Evolutionary conservation across 2,329 filamentous ascomycete genomes (phyloP), one percentile per base, ranked within the genome.

Genomic region (Diaporthe aspalathi): DNA sequence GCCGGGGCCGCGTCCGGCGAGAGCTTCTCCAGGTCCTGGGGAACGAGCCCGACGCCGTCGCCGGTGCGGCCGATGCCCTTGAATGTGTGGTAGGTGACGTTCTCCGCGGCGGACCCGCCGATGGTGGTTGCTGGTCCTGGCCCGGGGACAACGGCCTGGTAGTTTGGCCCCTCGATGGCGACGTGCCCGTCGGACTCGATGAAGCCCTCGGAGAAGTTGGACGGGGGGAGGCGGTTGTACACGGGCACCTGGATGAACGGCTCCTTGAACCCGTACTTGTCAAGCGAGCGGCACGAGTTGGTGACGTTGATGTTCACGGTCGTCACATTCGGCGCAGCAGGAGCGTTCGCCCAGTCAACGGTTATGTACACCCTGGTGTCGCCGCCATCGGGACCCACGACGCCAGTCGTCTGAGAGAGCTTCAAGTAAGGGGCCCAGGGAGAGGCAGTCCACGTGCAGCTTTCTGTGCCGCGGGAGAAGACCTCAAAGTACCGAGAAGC

Each of bases 111-210:
- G 17, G 70, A 57, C 40, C 70, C 70, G 52, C 60, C 32, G 32
- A 69, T 69, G n/a, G 66, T 68, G 0, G 75, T 76, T 14, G 73
- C 68, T n/a, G 71, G 45, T 0, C 75, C 73, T 1, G 80, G 77
- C 20, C 76, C 75, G 1, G 75, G 73, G 68, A 82, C 70, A 72
- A 85, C 78, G 75, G 82, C 77, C 78, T 87, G 80, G 78, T 85
- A 86, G 73, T 90, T 84, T 1, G 84, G 82, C 0, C 84, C 88
- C 72, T 89, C 85, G 57, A 90, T 89, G 16, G 88, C 80, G 27
- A 90, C 81, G 67, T 86, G 82, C n/a, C 83, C 81, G 75, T 92
- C 89, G 0, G 86, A 86, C 79, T 93, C 91, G 56, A 92, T 83
- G 73, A 91, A 92, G 4, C 90, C 91, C 38, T 80, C 71, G 9